Evolutionary conservation across 139 green algal species (phyloP).

Genomic region (Chlorella sp.): DNA sequence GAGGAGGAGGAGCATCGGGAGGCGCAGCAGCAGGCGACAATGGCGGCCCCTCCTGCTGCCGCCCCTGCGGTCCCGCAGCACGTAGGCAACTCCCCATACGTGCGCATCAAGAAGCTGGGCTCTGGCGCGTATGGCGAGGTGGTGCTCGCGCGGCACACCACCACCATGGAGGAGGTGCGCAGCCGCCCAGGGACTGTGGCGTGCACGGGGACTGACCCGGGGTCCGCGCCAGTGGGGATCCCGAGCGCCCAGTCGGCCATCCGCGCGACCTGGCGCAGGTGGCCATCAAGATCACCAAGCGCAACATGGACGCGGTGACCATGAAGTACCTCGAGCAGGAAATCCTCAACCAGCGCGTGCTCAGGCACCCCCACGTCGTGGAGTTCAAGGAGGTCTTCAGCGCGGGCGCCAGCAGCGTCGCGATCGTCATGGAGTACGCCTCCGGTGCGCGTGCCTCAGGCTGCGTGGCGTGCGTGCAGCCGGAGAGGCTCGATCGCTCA

Average conservation of each 20-base stretch:
- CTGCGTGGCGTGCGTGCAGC: no score
- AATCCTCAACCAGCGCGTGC: constrained; percentile 1
- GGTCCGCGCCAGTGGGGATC: background rate
- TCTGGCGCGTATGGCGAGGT: background rate
- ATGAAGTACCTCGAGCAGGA: background rate
- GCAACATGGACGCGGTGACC: background rate
- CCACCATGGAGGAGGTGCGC: background rate
- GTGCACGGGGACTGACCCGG: no score
- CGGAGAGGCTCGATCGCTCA: no score
- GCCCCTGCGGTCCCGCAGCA: no score
- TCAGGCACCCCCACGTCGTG: constrained; percentile 1
- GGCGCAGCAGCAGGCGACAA: no score
- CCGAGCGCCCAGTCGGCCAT: background rate
- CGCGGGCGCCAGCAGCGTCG: background rate
- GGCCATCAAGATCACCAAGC: background rate
- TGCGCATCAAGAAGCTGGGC: background rate
- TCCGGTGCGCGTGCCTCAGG: no score
- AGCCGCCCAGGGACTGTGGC: background rate
- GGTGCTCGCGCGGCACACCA: background rate
- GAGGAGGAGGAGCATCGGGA: no score
- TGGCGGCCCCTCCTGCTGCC: no score
- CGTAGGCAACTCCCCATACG: background rate
- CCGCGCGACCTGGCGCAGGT: background rate
- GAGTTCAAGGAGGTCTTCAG: constrained; percentile 5
- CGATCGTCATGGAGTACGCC: constrained; percentile 5